A percentile compares a stretch with the other conserved stretches of the same genome.
Conservation (phyloP, 2,329 filamentous ascomycete species). For the Neonectria punicea region DNA sequence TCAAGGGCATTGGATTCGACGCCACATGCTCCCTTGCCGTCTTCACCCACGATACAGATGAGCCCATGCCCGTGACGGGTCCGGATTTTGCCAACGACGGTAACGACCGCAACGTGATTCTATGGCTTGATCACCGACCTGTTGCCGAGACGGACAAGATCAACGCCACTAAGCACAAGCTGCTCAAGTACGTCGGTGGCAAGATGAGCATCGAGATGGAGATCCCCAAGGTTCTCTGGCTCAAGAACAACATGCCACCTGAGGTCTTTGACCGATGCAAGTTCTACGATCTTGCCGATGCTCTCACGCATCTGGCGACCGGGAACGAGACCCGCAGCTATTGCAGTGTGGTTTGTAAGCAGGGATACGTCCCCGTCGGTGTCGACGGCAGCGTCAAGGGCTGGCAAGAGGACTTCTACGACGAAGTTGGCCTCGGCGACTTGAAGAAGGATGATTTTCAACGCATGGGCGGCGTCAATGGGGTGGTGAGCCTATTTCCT, state of each 20-base stretch:
- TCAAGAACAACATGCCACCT: slow-evolving; percentile 97
- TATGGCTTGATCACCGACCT: slow-evolving; percentile 97
- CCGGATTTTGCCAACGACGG: slow-evolving; percentile 80
- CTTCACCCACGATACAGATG: slow-evolving; percentile 88
- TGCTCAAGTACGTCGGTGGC: slow-evolving; percentile 95
- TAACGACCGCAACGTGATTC: slow-evolving; percentile 91
- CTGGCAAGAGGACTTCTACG: slow-evolving; percentile 96
- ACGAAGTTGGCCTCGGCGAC: slow-evolving; percentile 86
- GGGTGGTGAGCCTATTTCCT: slow-evolving; percentile 77
- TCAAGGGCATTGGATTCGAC: slow-evolving; percentile 95
- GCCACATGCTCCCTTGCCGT: slow-evolving; percentile 98
- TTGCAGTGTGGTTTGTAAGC: slow-evolving; percentile 97
- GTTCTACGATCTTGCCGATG: slow-evolving; percentile 95
- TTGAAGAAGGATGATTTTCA: slow-evolving; percentile 88
- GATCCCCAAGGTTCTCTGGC: slow-evolving; percentile 96
- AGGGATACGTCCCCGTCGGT: slow-evolving; percentile 95
- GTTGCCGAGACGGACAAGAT: slow-evolving; percentile 92
- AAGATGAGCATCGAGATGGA: slow-evolving; percentile 99
- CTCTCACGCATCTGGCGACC: slow-evolving; percentile 92
- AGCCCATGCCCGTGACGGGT: slow-evolving; percentile 90
- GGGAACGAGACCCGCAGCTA: slow-evolving; percentile 92
- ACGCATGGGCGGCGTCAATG: slow-evolving; percentile 92
- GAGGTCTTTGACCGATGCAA: slow-evolving; percentile 93
- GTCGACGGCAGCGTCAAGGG: slow-evolving; percentile 97
- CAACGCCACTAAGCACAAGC: slow-evolving; percentile 90